Conservation (phyloP, 345 rosid species). For the Populus davidiana region DNA sequence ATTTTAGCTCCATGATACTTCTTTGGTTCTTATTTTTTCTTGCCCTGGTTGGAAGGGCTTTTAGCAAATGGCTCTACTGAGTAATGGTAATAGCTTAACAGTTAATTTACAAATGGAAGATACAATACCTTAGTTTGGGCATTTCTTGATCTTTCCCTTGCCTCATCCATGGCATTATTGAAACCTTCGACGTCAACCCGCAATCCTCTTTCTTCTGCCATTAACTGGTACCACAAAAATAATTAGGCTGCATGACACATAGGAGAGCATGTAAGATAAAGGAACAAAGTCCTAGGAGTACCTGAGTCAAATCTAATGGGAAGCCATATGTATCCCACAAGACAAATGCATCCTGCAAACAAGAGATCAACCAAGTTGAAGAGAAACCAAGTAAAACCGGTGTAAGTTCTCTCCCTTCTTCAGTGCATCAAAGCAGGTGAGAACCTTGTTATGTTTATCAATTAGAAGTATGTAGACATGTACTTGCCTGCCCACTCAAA, state of each 20-base stretch:
- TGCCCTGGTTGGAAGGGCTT: not conserved
- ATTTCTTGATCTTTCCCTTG: conserved; percentile 86
- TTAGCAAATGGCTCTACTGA: not conserved
- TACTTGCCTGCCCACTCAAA: conserved; percentile 72
- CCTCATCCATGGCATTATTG: conserved; percentile 81
- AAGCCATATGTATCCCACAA: conserved; percentile 98
- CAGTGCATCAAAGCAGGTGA: conserved; percentile 1
- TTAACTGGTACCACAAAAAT: conserved; percentile 45
- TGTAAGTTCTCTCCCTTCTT: not conserved
- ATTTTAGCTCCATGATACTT: not conserved
- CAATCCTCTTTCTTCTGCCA: conserved; percentile 94
- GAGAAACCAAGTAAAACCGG: conserved; percentile 1
- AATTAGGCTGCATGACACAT: conserved; percentile 13
- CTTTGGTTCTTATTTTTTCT: not conserved
- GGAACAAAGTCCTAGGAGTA: conserved; percentile 21
- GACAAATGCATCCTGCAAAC: conserved; percentile 86
- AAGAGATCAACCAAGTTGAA: not conserved
- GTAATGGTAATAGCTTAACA: not conserved
- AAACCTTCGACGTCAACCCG: conserved; percentile 80
- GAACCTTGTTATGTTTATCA: not conserved
- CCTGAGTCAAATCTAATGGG: conserved; percentile 95
- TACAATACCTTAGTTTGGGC: conserved; percentile 72
- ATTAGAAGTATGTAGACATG: not conserved
- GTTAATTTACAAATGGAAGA: not conserved
- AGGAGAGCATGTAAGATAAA: not conserved